A percentile compares a stretch with the other conserved stretches of the same genome.
These are phyloP conservation scores for Aspergillus campestris DNA, from an alignment of 495 filamentous ascomycete genomes.

Conservation along the genomic window DNA sequence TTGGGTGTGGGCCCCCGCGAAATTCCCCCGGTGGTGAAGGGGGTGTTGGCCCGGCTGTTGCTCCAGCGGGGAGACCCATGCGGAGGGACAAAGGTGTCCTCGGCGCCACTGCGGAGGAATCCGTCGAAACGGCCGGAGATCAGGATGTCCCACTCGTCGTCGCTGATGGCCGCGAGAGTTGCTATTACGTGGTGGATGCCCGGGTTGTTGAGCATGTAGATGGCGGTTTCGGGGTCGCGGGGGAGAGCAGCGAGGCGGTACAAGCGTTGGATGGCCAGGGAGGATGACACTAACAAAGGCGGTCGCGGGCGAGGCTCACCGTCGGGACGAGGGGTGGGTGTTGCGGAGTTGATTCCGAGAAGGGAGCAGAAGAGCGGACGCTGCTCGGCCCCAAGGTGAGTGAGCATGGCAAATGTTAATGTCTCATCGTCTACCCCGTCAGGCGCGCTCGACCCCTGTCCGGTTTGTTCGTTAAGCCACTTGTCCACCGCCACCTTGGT, in stretches of 20 bases:
- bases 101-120: constrained; percentile 91
- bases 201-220: constrained; percentile 82
- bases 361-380: constrained; percentile 71
- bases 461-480: constrained; percentile 75
- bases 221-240: constrained; percentile 74
- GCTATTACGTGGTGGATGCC: constrained; percentile 75
- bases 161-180: constrained; percentile 77
- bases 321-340: constrained; percentile 32
- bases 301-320: constrained; percentile 50
- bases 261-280: constrained; percentile 70
- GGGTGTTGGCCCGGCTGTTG: constrained; percentile 36
- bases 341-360: constrained; percentile 54
- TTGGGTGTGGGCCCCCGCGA: constrained; percentile 33
- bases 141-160: constrained; percentile 92
- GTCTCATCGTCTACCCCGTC: constrained; percentile 90
- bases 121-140: constrained; percentile 94
- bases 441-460: constrained; percentile 60
- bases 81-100: constrained; percentile 40
- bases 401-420: constrained; percentile 83
- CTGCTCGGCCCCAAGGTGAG: constrained; percentile 68
- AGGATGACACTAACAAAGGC: constrained; percentile 60
- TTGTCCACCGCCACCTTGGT: constrained; percentile 74
- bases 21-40: constrained; percentile 32
- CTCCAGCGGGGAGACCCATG: constrained; percentile 17
- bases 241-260: constrained; percentile 66